Percentiles rank a stretch among this genome's conserved stretches.
These are phyloP conservation scores for Neobulgaria alba DNA, from an alignment of 2,329 filamentous ascomycete genomes.

Conservation along the genomic window DNA sequence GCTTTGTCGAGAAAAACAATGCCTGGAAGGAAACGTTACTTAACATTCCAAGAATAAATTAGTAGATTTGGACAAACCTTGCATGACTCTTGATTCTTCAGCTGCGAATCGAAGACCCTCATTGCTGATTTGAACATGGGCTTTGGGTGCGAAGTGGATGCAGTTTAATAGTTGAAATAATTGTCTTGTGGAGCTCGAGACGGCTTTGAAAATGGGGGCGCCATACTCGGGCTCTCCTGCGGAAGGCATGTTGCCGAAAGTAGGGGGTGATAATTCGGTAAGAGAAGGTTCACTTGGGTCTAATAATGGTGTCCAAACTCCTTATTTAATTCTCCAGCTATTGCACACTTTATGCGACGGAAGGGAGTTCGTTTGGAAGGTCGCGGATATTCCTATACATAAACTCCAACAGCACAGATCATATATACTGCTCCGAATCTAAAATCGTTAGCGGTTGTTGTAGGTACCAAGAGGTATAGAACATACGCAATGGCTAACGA, in stretches of 20 bases:
- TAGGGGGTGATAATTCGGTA: background rate
- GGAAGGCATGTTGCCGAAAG: conserved; percentile 22
- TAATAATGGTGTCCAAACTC: conserved; percentile 11
- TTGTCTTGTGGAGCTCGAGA: conserved; percentile 69
- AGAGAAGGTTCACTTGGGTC: conserved; percentile 12
- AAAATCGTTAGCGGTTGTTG: conserved; percentile 12
- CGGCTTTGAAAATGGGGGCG: conserved; percentile 59
- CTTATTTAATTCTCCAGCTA: conserved; percentile 27
- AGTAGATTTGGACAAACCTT: conserved; percentile 49
- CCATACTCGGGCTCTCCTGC: conserved; percentile 18
- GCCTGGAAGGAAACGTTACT: conserved; percentile 37
- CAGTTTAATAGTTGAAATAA: conserved; percentile 56
- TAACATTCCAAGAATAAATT: conserved; percentile 1
- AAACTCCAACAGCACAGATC: conserved; percentile 98
- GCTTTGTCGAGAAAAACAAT: conserved; percentile 79
- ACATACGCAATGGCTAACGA: conserved; percentile 84
- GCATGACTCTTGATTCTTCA: conserved; percentile 83
- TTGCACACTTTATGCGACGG: conserved; percentile 24
- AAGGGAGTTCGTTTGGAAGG: conserved; percentile 18
- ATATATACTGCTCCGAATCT: conserved; percentile 95
- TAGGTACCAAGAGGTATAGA: background rate
- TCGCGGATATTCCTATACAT: conserved; percentile 53
- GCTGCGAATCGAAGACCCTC: conserved; percentile 82
- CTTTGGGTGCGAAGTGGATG: conserved; percentile 47
- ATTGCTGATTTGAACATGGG: conserved; percentile 66